Conservation (phyloP, 345 rosid genomes). For the Xanthoceras sorbifolium region DNA sequence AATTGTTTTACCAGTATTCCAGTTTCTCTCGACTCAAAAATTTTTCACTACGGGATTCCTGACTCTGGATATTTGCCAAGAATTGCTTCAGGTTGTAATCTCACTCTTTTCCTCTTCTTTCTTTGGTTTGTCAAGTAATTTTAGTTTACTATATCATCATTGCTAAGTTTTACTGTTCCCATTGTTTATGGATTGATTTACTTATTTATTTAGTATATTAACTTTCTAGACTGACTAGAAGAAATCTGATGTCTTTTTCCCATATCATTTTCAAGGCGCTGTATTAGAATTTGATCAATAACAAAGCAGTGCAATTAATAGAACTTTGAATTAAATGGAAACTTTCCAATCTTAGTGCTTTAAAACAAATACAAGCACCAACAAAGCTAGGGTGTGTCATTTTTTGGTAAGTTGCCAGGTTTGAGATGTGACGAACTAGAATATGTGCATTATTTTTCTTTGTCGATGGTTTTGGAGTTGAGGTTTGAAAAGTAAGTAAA, state of each 20-base stretch:
- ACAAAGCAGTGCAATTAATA: background rate
- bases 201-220: background rate
- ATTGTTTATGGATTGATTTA: background rate
- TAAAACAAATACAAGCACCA: too few relatives aligned
- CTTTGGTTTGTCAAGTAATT: background rate
- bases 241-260: background rate
- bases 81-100: slow-evolving; percentile 69
- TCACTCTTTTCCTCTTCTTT: slow-evolving; percentile 13
- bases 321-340: slow-evolving; percentile 60
- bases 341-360: too few relatives aligned
- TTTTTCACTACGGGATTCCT: slow-evolving; percentile 67
- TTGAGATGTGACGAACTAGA: too few relatives aligned
- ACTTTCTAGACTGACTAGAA: slow-evolving; percentile 24
- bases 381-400: too few relatives aligned
- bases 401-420: too few relatives aligned
- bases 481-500: too few relatives aligned
- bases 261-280: background rate
- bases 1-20: slow-evolving; percentile 83
- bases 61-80: slow-evolving; percentile 66
- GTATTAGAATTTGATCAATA: background rate
- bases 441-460: too few relatives aligned
- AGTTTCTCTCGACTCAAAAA: slow-evolving; percentile 68
- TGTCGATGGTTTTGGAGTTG: too few relatives aligned
- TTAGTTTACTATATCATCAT: background rate
- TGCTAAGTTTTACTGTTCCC: background rate